Evolutionary conservation across 2,329 filamentous ascomycete genomes (phyloP).

Genomic region (Torrubiella hemipterigena): DNA sequence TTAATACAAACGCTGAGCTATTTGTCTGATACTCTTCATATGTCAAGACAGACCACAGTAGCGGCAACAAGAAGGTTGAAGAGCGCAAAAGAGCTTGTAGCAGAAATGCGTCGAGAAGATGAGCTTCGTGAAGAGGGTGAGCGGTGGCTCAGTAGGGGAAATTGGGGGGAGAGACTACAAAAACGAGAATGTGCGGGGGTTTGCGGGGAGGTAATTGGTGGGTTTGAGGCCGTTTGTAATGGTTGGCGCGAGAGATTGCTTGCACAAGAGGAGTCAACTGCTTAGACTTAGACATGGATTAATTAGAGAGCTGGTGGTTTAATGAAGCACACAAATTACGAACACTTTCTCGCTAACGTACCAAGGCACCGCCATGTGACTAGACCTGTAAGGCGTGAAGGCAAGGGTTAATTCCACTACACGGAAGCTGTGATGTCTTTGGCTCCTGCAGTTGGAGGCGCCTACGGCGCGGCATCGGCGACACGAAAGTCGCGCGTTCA

Average conservation of each 20-base stretch:
- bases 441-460: not conserved
- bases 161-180: constrained; percentile 68
- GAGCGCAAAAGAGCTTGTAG: constrained; percentile 72
- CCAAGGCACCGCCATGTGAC: no score
- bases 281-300: constrained; percentile 13
- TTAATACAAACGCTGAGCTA: constrained; percentile 72
- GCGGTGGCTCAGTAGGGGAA: constrained; percentile 66
- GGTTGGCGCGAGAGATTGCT: constrained; percentile 69
- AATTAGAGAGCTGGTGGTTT: no score
- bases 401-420: no score
- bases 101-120: constrained; percentile 73
- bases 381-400: no score
- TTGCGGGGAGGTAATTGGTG: constrained; percentile 78
- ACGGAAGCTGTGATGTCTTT: no score
- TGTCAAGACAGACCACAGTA: constrained; percentile 79
- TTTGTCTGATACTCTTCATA: constrained; percentile 83
- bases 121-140: constrained; percentile 75
- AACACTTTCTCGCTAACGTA: not conserved
- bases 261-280: constrained; percentile 44
- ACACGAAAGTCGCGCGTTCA: no score
- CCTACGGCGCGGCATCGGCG: not conserved
- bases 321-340: not conserved
- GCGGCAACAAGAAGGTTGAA: constrained; percentile 70
- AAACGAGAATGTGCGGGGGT: constrained; percentile 72
- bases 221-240: constrained; percentile 85